Evolutionary conservation across 73 alveolate species (phyloP).

Genomic region (Halteria grandinella): DNA sequence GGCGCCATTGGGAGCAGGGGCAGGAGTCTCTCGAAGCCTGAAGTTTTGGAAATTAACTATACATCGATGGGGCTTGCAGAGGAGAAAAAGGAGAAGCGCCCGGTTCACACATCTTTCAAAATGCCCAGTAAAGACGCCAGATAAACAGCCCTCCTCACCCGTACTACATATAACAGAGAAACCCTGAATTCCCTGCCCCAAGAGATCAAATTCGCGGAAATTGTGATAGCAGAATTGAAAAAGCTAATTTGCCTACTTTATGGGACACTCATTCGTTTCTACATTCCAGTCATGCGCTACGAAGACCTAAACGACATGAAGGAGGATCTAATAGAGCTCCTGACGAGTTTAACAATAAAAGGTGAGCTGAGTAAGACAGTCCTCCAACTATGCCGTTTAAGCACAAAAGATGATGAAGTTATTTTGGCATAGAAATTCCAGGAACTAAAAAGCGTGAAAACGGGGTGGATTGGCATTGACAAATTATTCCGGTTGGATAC

Average conservation of each 20-base stretch:
- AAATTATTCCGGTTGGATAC: constrained; percentile 1
- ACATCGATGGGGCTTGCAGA: no score
- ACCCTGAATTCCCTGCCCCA: constrained; percentile 10
- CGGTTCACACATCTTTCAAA: no score
- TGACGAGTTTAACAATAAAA: constrained; percentile 11
- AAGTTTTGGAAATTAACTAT: no score
- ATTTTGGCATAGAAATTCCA: not conserved
- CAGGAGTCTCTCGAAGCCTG: no score
- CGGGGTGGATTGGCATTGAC: constrained; percentile 28
- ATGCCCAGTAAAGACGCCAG: no score
- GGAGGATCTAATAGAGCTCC: constrained; percentile 28
- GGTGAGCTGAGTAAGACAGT: constrained; percentile 37
- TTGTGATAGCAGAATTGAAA: constrained; percentile 29
- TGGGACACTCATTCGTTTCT: constrained; percentile 29
- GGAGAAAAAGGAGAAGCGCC: no score
- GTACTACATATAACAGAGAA: constrained; percentile 19
- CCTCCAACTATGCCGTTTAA: constrained; percentile 12
- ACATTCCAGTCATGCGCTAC: constrained; percentile 28
- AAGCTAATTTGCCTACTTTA: constrained; percentile 16
- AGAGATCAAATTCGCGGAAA: constrained; percentile 26
- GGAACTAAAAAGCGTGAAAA: not conserved
- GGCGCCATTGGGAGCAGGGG: no score
- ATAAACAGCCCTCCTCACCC: no score
- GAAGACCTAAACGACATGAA: constrained; percentile 31
- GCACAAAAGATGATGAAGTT: constrained; percentile 13